phyloP scores from a whole-genome alignment of 805 yeast genomes.

The Pichia paraexigua region DNA sequence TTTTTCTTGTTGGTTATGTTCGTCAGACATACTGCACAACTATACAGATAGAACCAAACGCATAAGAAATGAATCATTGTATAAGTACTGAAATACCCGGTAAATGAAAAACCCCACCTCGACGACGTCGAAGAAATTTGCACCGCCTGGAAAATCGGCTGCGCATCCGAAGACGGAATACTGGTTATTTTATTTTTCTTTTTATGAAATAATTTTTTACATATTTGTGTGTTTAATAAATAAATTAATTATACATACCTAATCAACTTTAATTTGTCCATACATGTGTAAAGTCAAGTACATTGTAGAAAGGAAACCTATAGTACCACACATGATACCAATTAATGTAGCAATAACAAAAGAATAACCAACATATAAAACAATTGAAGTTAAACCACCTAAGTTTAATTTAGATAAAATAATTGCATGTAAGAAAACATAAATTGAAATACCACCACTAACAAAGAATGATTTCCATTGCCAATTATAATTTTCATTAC shows the following conservation, averaged over 20 bases:
- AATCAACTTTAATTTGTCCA: constrained; percentile 76
- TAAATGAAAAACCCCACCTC: neutral
- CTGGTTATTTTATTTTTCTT: neutral
- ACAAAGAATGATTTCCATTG: constrained; percentile 88
- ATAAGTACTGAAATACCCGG: neutral
- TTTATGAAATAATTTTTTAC: no score
- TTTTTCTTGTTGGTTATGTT: constrained; percentile 6
- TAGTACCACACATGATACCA: constrained; percentile 79
- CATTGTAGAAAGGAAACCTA: constrained; percentile 73
- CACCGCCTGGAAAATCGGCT: constrained; percentile 2
- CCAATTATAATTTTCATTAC: constrained; percentile 93
- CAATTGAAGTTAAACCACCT: constrained; percentile 67
- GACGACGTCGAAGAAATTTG: constrained; percentile 3
- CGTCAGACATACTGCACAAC: constrained; percentile 3
- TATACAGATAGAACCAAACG: neutral
- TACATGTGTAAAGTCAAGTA: constrained; percentile 73
- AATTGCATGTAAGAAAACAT: constrained; percentile 78
- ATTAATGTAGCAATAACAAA: constrained; percentile 57
- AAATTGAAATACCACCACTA: constrained; percentile 83
- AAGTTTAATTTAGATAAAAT: constrained; percentile 62
- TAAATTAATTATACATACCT: neutral
- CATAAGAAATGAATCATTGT: neutral
- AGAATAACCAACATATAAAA: constrained; percentile 80
- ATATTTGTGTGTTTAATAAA: neutral
- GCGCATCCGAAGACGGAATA: neutral